These are phyloP conservation scores for Naganishia antarctica DNA, from an alignment of 768 basidiomycete species.

Conservation along the genomic window DNA sequence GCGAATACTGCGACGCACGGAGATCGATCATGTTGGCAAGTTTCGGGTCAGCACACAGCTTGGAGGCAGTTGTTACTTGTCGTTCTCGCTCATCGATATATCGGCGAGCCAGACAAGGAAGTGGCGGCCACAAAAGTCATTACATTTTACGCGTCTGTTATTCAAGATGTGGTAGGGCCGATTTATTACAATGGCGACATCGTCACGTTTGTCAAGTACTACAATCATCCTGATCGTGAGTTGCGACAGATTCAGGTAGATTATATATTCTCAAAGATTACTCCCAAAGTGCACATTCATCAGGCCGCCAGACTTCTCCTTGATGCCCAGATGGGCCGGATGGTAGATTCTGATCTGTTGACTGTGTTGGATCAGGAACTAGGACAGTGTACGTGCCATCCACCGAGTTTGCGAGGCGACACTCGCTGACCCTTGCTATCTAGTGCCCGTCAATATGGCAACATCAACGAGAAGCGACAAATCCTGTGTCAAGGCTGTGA, in stretches of 20 bases:
- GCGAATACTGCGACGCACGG: background rate
- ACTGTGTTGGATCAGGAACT: conserved; percentile 63
- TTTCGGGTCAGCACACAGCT: conserved; percentile 3
- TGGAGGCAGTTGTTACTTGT: conserved; percentile 14
- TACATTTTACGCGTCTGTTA: conserved; percentile 71
- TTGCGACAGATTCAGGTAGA: background rate
- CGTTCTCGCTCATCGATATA: conserved; percentile 11
- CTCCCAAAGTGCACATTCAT: conserved; percentile 63
- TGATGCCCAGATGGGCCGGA: conserved; percentile 63
- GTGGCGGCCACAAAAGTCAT: conserved; percentile 56
- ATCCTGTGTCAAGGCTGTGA: conserved; percentile 67
- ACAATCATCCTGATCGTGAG: conserved; percentile 49
- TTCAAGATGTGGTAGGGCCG: conserved; percentile 61
- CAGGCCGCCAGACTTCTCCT: conserved; percentile 73
- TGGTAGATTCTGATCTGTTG: conserved; percentile 65
- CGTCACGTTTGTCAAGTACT: conserved; percentile 65
- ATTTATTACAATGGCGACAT: conserved; percentile 66
- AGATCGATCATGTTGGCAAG: conserved; percentile 13
- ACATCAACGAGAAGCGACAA: background rate
- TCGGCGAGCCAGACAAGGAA: conserved; percentile 46
- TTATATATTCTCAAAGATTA: background rate
- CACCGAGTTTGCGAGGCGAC: background rate
- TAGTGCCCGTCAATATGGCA: conserved; percentile 16
- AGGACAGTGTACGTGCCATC: conserved; percentile 53
- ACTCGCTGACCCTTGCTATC: background rate